These are phyloP conservation scores for Calonectria pauciramosa DNA, from an alignment of 2,329 filamentous ascomycete genomes.

Conservation along the genomic window DNA sequence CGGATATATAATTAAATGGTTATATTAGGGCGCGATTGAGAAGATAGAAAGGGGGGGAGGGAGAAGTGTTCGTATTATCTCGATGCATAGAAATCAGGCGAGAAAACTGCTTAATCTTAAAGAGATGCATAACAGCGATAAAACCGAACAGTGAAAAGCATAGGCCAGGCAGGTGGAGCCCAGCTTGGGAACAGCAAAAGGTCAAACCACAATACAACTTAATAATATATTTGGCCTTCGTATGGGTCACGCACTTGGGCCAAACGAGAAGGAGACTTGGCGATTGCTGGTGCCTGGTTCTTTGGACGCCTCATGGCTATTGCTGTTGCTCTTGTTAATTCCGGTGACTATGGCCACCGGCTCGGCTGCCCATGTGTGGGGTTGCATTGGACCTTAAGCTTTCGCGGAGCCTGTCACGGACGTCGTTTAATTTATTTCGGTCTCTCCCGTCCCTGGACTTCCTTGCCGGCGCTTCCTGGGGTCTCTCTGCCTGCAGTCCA, in stretches of 20 bases:
- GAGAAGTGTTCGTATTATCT: neutral
- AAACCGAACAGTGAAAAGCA: neutral
- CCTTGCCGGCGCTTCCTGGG: neutral
- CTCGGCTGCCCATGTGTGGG: neutral
- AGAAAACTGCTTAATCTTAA: neutral
- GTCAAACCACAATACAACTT: neutral
- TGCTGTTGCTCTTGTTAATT: neutral
- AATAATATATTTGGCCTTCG: neutral
- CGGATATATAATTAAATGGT: neutral
- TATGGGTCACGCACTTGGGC: neutral
- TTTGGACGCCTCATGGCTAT: neutral
- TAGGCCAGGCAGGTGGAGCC: neutral
- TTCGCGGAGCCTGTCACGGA: neutral
- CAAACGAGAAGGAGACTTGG: neutral
- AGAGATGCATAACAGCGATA: neutral
- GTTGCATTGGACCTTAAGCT: neutral
- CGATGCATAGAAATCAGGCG: neutral
- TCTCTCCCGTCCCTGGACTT: neutral
- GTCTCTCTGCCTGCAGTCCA: neutral
- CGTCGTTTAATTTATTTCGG: slow-evolving; percentile 4
- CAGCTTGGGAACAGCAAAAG: too few species aligned
- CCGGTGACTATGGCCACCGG: neutral
- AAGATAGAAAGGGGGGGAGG: neutral
- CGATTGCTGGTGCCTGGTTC: neutral
- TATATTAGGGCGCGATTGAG: neutral